Base-by-base conservation (phyloP, 208 protist genomes). In the Crithidia brevicula region DNA sequence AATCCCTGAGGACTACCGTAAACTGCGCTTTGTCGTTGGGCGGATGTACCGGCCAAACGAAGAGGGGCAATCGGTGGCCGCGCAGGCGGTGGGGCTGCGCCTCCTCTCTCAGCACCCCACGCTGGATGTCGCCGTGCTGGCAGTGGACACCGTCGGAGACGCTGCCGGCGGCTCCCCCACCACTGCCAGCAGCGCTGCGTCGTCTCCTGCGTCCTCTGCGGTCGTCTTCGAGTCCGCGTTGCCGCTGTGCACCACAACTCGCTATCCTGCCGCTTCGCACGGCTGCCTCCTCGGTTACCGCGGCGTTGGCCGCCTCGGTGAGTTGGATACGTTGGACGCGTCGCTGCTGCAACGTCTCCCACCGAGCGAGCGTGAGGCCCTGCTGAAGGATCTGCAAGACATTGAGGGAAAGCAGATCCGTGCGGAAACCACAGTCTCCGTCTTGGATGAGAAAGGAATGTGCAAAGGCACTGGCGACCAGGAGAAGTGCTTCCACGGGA, bases 311-410 rank as follows among this genome's bases (percentile, higher is more conserved):
- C 52, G 28, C 4, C 76, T 94, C 1, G 89, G 89, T 4, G 76
- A 89, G 65, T 49, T 94, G 13, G 89, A 94, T 68, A 94, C 89
- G 23, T 73, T 90, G 18, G 89, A 94, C 59, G 70, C 83, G 11
- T 82, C 83, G 0, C 65, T 92, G n/a, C 80, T 94, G 4, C 58
- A 84, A 23, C 80, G 66, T 23, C 51, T 94, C 31, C 47, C 85
- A 4, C 53, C 75, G 11, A 27, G 22, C 2, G 75, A 91, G 72
- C 76, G 81, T 2, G 85, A 88, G 4, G 71, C 77, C 2, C 61
- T 94, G 10, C 53, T 94, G 20, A 72, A 65, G 42, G 68, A 83
- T 8, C 40, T 94, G 28, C 59, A 85, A 36, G 65, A 74, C 53
- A 79, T 92, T 33, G 83, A 92, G 49, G 89, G 89, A 7, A 78